A percentile compares a stretch with the other conserved stretches of the same genome.
phyloP scores from a whole-genome alignment of 176 grass and related monocot species.

The Secale cereale region DNA sequence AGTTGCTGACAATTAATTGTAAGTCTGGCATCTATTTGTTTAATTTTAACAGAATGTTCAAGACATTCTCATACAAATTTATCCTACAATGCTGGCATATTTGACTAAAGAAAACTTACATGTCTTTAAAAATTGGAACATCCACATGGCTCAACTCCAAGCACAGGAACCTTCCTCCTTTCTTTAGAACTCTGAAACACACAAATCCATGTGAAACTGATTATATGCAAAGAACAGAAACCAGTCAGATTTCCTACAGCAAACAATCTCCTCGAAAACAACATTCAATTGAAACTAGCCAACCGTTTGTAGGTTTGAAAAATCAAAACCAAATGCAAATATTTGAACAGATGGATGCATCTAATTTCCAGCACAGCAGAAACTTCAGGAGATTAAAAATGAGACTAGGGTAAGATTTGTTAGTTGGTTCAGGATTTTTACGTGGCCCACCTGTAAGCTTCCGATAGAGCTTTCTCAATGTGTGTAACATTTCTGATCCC shows the following conservation, averaged over 20 bases:
- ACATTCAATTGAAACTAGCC: background rate
- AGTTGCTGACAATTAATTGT: background rate
- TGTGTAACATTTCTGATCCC: constrained; percentile 95
- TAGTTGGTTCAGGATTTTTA: background rate
- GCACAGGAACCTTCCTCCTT: constrained; percentile 85
- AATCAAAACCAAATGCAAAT: background rate
- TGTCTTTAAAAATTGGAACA: constrained; percentile 67
- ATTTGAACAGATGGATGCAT: background rate
- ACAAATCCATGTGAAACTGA: constrained; percentile 14
- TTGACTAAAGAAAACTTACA: constrained; percentile 49
- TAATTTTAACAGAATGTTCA: constrained; percentile 1
- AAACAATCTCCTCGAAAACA: background rate
- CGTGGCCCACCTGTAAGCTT: constrained; percentile 70
- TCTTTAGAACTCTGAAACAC: constrained; percentile 74
- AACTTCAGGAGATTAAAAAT: background rate
- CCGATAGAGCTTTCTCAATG: constrained; percentile 84
- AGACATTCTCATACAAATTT: background rate
- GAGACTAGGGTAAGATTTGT: background rate
- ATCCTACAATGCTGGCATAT: background rate
- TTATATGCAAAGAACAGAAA: background rate
- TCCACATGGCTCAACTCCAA: constrained; percentile 95
- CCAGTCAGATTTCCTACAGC: background rate
- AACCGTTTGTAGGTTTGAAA: background rate
- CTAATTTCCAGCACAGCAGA: background rate
- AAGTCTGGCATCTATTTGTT: background rate